Evolutionary conservation across 306 rosid species (phyloP).

Genomic region (Notholithocarpus densiflorus): DNA sequence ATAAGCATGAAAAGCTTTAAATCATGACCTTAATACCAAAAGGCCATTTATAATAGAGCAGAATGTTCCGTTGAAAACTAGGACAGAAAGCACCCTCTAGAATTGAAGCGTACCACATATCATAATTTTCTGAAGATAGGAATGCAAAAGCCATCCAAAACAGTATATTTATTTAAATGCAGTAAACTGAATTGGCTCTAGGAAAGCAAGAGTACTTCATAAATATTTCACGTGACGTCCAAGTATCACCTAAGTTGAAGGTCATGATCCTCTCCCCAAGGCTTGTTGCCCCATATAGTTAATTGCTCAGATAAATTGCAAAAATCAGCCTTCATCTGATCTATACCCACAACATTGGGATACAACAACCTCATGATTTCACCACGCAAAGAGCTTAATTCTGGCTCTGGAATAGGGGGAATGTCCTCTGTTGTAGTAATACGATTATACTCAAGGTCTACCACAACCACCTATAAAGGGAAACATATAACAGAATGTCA

Average conservation of each 20-base stretch:
- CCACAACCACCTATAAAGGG: constrained; percentile 81
- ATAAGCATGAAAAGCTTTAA: constrained; percentile 8
- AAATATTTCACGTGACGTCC: constrained; percentile 25
- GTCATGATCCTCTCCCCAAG: constrained; percentile 95
- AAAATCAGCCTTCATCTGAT: constrained; percentile 61
- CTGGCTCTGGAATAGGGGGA: constrained; percentile 96
- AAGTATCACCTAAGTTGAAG: constrained; percentile 84
- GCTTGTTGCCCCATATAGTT: constrained; percentile 60
- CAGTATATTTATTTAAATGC: neutral
- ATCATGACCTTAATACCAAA: neutral
- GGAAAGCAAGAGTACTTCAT: constrained; percentile 24
- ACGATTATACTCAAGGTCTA: constrained; percentile 86
- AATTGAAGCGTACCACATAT: constrained; percentile 7
- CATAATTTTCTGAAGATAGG: neutral
- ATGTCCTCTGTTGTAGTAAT: constrained; percentile 89
- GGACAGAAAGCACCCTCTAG: neutral
- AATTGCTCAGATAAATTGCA: constrained; percentile 52
- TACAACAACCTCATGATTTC: constrained; percentile 69
- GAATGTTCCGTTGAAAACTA: constrained; percentile 9
- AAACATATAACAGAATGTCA: neutral
- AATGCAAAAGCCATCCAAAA: neutral
- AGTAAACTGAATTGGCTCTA: neutral
- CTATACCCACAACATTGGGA: constrained; percentile 89
- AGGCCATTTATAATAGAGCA: constrained; percentile 15
- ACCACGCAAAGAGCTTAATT: constrained; percentile 64